Conservation (phyloP, 1,284 basidiomycete species). For the Mycosarcoma maydis region DNA sequence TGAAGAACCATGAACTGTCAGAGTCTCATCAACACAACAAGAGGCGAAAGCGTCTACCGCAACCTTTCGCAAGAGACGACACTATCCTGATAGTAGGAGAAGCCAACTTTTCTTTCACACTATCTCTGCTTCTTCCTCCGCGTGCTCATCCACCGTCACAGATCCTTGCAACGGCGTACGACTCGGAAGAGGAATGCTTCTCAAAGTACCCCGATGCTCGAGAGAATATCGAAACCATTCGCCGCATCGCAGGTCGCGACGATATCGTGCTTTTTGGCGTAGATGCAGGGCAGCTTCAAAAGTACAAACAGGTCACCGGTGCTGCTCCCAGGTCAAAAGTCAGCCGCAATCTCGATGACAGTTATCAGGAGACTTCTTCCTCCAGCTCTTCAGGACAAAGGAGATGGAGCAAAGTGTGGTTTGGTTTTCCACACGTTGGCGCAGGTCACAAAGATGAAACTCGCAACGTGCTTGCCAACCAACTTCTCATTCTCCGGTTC, state of each 20-base stretch:
- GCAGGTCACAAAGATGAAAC: conserved; percentile 93
- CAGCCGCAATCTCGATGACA: conserved; percentile 6
- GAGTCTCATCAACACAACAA: not conserved
- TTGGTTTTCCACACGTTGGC: conserved; percentile 98
- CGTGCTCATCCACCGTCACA: conserved; percentile 72
- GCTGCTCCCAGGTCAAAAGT: conserved; percentile 9
- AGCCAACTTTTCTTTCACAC: conserved; percentile 88
- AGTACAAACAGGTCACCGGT: conserved; percentile 68
- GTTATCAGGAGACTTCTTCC: not conserved
- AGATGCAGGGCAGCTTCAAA: conserved; percentile 83
- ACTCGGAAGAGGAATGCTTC: conserved; percentile 79
- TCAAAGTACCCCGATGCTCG: conserved; percentile 84
- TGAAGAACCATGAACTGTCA: not conserved
- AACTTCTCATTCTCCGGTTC: conserved; percentile 85
- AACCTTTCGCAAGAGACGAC: conserved; percentile 81
- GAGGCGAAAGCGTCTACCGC: conserved; percentile 41
- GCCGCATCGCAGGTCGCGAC: conserved; percentile 69
- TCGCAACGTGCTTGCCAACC: conserved; percentile 91
- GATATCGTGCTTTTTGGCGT: conserved; percentile 82
- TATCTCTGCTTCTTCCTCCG: conserved; percentile 73
- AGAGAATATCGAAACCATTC: conserved; percentile 71
- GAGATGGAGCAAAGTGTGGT: conserved; percentile 83
- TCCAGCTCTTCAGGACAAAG: conserved; percentile 9
- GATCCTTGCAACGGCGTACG: conserved; percentile 87
- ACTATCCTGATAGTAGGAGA: conserved; percentile 90